Conservation (phyloP, 108 stramenopile genomes). For the Parmales sp. region DNA sequence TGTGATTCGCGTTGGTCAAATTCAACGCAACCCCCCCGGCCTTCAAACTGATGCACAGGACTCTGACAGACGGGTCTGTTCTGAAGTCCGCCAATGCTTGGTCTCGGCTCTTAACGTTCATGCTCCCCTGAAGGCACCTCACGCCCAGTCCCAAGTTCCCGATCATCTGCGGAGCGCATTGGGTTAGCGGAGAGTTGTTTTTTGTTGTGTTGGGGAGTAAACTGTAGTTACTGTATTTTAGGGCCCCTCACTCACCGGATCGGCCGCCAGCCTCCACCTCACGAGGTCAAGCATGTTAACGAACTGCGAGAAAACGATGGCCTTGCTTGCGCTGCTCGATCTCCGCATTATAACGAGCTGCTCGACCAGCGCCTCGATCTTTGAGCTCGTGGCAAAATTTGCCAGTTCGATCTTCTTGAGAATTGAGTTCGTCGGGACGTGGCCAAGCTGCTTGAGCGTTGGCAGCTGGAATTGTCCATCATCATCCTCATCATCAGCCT, state of each 20-base stretch:
- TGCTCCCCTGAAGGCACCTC: conserved; percentile 73
- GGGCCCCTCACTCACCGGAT: too few species aligned
- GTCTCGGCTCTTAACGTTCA: conserved; percentile 83
- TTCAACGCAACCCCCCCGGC: conserved; percentile 95
- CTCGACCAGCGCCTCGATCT: conserved; percentile 88
- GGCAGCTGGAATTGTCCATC: conserved; percentile 27
- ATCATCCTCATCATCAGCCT: conserved; percentile 8
- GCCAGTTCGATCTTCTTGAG: conserved; percentile 80
- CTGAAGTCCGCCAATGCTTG: conserved; percentile 65
- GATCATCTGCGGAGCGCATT: too few species aligned
- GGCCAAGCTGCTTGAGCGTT: conserved; percentile 59
- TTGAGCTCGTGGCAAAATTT: conserved; percentile 87
- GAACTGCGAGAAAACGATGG: conserved; percentile 90
- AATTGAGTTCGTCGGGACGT: conserved; percentile 67
- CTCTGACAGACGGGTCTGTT: conserved; percentile 69
- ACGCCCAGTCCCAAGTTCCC: conserved; percentile 63
- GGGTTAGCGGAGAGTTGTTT: too few species aligned
- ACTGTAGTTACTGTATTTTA: too few species aligned
- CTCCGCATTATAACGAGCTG: conserved; percentile 76
- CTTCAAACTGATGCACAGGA: conserved; percentile 86
- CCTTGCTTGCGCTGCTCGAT: conserved; percentile 84
- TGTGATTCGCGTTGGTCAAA: conserved; percentile 80
- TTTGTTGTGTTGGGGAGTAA: too few species aligned
- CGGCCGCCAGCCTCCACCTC: conserved; percentile 79
- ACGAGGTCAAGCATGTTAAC: conserved; percentile 94